Evolutionary conservation across 148 eudicot species (phyloP), one percentile per base, ranked within the genome.

Genomic region (Cornus kousa): DNA sequence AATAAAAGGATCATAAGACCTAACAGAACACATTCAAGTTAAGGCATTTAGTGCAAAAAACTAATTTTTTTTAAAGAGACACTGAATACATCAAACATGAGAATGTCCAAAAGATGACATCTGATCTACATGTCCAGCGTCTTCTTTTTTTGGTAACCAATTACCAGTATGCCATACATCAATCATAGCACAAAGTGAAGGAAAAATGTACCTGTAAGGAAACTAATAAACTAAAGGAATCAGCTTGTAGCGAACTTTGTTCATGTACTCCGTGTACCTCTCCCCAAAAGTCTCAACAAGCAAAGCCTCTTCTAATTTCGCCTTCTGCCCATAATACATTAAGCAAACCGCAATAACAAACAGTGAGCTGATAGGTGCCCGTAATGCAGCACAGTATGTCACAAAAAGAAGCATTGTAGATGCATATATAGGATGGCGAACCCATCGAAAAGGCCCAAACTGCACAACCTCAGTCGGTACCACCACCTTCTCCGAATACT

Each of bases 391-490:
- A 71, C 84, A 93, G 80, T 93, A 93, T 0, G 93, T 70, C 69
- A 85, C 81, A 80, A 93, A 90, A 85, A 95, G 75, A 73, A 93
- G 90, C 91, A 91, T 89, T 0, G 94, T 95, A 1, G 98, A 93
- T 10, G 97, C 94, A 81, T 95, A 95, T 80, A 95, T 88, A 13
- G 98, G 97, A 79, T 95, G 98, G 32, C 97, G 90, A 55, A 95
- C 92, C 90, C 91, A 90, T 76, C 94, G 84, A 80, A 87, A 93
- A 0, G 98, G 96, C 31, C 98, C 97, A 83, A 93, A 91, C 74
- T 88, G 90, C 32, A 95, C 97, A 39, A 95, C 97, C 31, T 90
- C 83, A 40, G 94, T 87, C 5, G 98, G 98, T 65, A 83, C 97
- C 35, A 91, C 94, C 80, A 91, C 86, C 80, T 90, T 90, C 68